Percentiles rank a stretch among this genome's conserved stretches.
Conservation (phyloP, 108 stramenopile genomes). For the Skeletonema menzelii region DNA sequence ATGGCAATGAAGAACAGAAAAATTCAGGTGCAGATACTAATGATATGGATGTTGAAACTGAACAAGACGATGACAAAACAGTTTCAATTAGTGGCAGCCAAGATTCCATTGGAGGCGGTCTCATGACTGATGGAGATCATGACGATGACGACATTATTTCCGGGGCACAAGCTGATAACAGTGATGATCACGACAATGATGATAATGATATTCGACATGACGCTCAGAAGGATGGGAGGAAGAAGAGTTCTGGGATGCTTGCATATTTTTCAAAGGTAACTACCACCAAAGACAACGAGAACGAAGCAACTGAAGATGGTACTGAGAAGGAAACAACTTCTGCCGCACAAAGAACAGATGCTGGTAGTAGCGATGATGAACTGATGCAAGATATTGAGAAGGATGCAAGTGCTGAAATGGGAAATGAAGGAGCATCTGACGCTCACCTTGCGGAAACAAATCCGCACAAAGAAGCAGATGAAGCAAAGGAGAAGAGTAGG, state of each 20-base stretch:
- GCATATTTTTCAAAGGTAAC: neutral
- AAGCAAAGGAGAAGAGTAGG: constrained; percentile 30
- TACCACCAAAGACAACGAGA: neutral
- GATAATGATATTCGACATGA: neutral
- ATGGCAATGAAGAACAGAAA: neutral
- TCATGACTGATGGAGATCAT: neutral
- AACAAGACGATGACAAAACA: neutral
- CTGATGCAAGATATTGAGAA: neutral
- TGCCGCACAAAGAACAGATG: neutral
- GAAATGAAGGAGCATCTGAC: neutral
- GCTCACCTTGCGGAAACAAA: neutral
- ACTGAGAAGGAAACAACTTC: neutral
- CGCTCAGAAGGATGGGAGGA: neutral
- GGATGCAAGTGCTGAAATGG: neutral
- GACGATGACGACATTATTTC: neutral
- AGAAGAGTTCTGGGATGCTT: constrained; percentile 4
- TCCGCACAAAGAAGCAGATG: constrained; percentile 28
- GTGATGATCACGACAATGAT: neutral
- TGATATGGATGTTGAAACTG: neutral
- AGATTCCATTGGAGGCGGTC: no score
- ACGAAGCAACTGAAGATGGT: neutral
- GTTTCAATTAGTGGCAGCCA: neutral
- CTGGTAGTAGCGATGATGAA: constrained; percentile 1
- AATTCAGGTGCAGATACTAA: neutral
- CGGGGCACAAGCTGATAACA: neutral